Base-by-base conservation (phyloP, 495 filamentous ascomycete species). In the Neurospora africana region DNA sequence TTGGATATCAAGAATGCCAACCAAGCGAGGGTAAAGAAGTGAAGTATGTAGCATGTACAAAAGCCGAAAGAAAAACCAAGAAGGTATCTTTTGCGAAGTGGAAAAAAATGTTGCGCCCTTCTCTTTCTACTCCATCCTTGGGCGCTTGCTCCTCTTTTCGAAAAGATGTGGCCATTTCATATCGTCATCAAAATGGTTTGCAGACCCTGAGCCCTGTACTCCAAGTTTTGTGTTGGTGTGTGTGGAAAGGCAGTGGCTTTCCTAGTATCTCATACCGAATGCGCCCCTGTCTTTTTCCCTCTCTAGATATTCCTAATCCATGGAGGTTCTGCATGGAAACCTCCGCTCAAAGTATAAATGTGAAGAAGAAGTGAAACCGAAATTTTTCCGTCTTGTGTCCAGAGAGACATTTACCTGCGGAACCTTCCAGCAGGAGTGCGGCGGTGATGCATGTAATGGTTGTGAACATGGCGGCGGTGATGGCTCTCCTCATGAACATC, bases 371-470 rank as follows among this genome's bases (percentile, higher is more conserved):
- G 35, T 33, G 30, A 65, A 65, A 33, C 1, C 5, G 10, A 58
- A n/a, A 21, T 10, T 21, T 30, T 13, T 15, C 2, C 3, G 21
- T 15, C 11, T 2, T 1, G 6, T 35, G 17, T 33, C 69, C 23
- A 17, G n/a, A 69, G 5, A 3, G 27, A n/a, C 38, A 11, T 39
- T 44, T 43, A 58, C 44, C 68, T 23, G 67, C 65, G 72, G n/a
- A 69, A 36, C 40, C 72, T 69, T 37, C 76, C 70, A 40, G 68
- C 69, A 23, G 74, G 74, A 35, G 61, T 19, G 41, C 75, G 75
- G 23, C 58, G 77, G 61, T 81, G 77, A n/a, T 75, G 76, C 38
- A 74, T 68, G 44, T 69, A 69, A 70, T 78, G 77, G 70, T 77
- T 72, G 36, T 80, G 78, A 13, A 73, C 68, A 53, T 79, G 74